Percentiles rank a stretch among this genome's conserved stretches.
These are phyloP conservation scores for Moricandia arvensis DNA, from an alignment of 345 rosid species.

Conservation along the genomic window DNA sequence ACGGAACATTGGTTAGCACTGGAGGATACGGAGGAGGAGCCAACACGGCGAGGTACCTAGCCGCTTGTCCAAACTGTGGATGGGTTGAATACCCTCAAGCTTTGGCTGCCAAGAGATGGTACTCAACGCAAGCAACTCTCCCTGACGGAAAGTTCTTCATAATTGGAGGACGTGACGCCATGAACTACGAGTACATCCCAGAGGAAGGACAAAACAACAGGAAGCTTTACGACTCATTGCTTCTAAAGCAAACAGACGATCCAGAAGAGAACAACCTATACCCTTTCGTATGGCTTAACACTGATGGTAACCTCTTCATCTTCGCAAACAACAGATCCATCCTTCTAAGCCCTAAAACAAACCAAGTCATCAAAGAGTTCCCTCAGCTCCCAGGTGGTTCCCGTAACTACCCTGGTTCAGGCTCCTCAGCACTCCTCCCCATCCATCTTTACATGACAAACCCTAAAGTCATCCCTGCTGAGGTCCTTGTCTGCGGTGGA, in stretches of 20 bases:
- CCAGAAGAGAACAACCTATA: background rate
- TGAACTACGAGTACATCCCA: conserved; percentile 75
- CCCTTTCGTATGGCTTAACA: background rate
- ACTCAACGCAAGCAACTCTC: conserved; percentile 70
- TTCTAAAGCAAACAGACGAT: conserved; percentile 39
- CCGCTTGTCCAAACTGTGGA: conserved; percentile 34
- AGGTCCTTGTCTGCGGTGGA: conserved; percentile 67
- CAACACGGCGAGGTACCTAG: conserved; percentile 57
- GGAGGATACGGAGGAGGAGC: conserved; percentile 75
- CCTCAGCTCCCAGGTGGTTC: background rate
- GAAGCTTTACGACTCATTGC: conserved; percentile 39
- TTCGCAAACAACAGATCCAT: background rate
- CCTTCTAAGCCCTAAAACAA: background rate
- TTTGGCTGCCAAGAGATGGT: conserved; percentile 76
- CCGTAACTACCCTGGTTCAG: conserved; percentile 55
- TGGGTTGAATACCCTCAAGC: conserved; percentile 73
- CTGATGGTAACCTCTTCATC: background rate
- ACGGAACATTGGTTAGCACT: conserved; percentile 71
- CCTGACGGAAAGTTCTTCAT: conserved; percentile 69
- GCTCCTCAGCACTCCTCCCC: conserved; percentile 65
- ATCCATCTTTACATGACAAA: conserved; percentile 37
- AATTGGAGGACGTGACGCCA: conserved; percentile 71
- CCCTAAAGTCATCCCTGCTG: conserved; percentile 35
- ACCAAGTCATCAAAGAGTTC: background rate
- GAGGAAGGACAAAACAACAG: conserved; percentile 47